Evolutionary conservation across 164 flowering plant species (phyloP).

Genomic region (Stephania yunnanensis): DNA sequence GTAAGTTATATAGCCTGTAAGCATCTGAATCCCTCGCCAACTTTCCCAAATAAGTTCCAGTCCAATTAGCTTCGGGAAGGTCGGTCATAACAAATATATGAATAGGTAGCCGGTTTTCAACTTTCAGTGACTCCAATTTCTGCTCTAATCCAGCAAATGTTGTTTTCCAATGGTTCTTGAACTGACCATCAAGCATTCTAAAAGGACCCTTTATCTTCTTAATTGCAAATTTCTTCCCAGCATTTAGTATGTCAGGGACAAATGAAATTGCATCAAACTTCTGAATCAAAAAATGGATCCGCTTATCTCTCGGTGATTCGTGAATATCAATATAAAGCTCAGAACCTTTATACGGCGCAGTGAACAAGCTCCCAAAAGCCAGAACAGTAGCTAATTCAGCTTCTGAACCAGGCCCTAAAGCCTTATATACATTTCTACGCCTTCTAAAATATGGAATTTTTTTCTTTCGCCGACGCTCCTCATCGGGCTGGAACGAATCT

Average conservation of each 20-base stretch:
- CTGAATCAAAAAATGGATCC: constrained; percentile 48
- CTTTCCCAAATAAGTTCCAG: constrained; percentile 66
- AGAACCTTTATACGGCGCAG: constrained; percentile 72
- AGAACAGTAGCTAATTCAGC: constrained; percentile 59
- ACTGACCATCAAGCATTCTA: constrained; percentile 92
- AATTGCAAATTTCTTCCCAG: constrained; percentile 53
- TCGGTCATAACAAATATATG: constrained; percentile 94
- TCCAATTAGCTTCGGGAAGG: constrained; percentile 80
- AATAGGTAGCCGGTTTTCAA: constrained; percentile 37
- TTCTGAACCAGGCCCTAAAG: constrained; percentile 69
- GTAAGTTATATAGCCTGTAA: constrained; percentile 49
- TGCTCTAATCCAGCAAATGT: constrained; percentile 59
- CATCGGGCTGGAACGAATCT: constrained; percentile 86
- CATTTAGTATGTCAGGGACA: constrained; percentile 57
- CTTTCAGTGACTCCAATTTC: constrained; percentile 42
- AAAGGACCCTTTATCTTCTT: constrained; percentile 56
- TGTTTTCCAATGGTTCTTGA: constrained; percentile 84
- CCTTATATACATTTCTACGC: constrained; percentile 57
- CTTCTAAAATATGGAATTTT: constrained; percentile 58
- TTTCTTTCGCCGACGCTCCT: constrained; percentile 61
- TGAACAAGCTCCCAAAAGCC: constrained; percentile 88
- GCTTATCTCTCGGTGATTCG: constrained; percentile 45
- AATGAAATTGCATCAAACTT: constrained; percentile 69
- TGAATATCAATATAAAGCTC: constrained; percentile 77
- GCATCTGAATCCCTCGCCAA: constrained; percentile 42